These are phyloP conservation scores for Pseudogymnoascus verrucosus DNA, from an alignment of 2,329 filamentous ascomycete genomes.

Conservation along the genomic window DNA sequence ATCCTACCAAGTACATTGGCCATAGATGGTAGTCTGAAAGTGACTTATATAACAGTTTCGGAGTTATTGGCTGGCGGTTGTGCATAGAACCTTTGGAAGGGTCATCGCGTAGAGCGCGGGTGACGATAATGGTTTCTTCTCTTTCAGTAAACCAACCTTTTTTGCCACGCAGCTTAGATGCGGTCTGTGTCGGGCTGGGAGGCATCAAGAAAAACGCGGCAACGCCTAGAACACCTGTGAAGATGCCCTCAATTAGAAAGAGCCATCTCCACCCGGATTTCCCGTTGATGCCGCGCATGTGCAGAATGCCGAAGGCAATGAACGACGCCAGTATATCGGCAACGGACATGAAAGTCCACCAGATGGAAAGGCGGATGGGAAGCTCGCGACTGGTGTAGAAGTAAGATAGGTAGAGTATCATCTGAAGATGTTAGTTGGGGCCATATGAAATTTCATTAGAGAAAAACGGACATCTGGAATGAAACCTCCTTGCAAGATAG, in stretches of 20 bases:
- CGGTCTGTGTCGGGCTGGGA: slow-evolving; percentile 23
- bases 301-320: slow-evolving; percentile 22
- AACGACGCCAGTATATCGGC: slow-evolving; percentile 20
- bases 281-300: slow-evolving; percentile 18
- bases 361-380: slow-evolving; percentile 20
- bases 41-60: slow-evolving; percentile 36
- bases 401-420: slow-evolving; percentile 23
- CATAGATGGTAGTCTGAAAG: slow-evolving; percentile 46
- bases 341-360: slow-evolving; percentile 20
- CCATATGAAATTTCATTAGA: slow-evolving; percentile 43
- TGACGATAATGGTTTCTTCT: slow-evolving; percentile 56
- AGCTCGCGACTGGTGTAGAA: slow-evolving; percentile 24
- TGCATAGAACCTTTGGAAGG: slow-evolving; percentile 42
- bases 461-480: slow-evolving; percentile 38
- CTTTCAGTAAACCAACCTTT: slow-evolving; percentile 54
- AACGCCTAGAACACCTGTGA: slow-evolving; percentile 21
- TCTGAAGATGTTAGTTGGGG: slow-evolving; percentile 33
- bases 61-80: slow-evolving; percentile 41
- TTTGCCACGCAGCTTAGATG: slow-evolving; percentile 49
- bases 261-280: slow-evolving; percentile 34
- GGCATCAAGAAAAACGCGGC: slow-evolving; percentile 20
- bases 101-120: slow-evolving; percentile 45
- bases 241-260: slow-evolving; percentile 19
- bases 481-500: slow-evolving; percentile 23
- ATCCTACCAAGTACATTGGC: slow-evolving; percentile 37